phyloP scores from a whole-genome alignment of 441 rosid genomes.

The Euphorbia celastroides region DNA sequence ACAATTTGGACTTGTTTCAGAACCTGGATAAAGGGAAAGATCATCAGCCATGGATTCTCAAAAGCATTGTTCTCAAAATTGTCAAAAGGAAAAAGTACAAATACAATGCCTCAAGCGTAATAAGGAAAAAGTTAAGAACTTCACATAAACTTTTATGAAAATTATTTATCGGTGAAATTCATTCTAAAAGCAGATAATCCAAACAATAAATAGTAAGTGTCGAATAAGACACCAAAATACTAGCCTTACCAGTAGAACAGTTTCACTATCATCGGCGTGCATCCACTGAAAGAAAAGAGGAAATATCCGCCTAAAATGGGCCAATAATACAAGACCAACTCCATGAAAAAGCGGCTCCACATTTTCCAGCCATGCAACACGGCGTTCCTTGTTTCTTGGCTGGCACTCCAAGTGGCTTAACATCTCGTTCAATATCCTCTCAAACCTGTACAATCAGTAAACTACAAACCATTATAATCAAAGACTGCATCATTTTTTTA shows the following conservation, averaged over 20 bases:
- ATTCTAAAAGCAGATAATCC: background rate
- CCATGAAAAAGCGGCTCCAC: conserved; percentile 59
- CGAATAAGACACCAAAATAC: background rate
- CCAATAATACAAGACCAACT: conserved; percentile 62
- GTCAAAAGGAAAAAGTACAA: background rate
- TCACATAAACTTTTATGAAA: too few relatives aligned
- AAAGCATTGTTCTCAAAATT: conserved; percentile 2
- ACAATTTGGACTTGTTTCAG: conserved; percentile 51
- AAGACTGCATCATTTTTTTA: background rate
- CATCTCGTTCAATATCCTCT: conserved; percentile 78
- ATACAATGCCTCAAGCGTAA: background rate
- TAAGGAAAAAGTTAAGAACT: background rate
- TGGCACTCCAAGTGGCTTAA: conserved; percentile 87
- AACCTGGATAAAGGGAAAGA: conserved; percentile 44
- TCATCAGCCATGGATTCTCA: background rate
- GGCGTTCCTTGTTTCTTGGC: conserved; percentile 65
- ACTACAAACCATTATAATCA: conserved; percentile 3
- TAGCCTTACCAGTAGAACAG: conserved; percentile 57
- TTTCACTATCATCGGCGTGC: conserved; percentile 82
- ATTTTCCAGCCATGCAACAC: conserved; percentile 62
- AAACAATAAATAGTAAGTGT: background rate
- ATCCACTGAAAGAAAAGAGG: conserved; percentile 84
- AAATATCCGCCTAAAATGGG: conserved; percentile 71
- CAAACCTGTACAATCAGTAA: conserved; percentile 42
- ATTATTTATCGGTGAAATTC: background rate